Percentiles rank a stretch among this genome's conserved stretches.
These are phyloP conservation scores for Besnoitia besnoiti DNA, from an alignment of 169 alveolate species.

Conservation along the genomic window DNA sequence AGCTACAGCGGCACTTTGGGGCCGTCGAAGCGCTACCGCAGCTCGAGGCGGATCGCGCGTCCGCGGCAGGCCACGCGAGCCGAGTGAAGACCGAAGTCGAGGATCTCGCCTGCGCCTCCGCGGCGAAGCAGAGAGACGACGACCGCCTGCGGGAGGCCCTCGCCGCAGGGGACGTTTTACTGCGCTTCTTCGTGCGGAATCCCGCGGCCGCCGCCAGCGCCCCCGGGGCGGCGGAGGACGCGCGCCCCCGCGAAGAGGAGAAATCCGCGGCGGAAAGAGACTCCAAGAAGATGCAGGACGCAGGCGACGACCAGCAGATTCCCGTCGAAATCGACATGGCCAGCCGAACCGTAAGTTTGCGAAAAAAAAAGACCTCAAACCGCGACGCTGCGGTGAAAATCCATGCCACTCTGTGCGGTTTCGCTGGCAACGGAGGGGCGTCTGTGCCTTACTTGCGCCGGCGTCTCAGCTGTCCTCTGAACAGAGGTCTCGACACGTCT, in stretches of 20 bases:
- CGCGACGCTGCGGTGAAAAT: neutral
- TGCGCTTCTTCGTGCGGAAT: neutral
- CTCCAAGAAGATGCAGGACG: neutral
- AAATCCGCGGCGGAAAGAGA: neutral
- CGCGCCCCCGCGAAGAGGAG: neutral
- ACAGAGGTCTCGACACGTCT: no score
- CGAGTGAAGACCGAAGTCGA: neutral
- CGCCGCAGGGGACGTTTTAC: neutral
- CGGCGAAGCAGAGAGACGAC: neutral
- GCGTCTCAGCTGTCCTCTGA: no score
- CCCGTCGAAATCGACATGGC: conserved; percentile 22
- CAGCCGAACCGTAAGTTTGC: neutral
- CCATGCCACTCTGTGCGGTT: no score
- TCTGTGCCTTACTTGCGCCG: no score
- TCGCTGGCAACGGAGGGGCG: no score
- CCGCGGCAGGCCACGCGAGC: neutral
- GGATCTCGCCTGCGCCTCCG: neutral
- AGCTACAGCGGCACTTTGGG: neutral
- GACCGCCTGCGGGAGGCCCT: neutral
- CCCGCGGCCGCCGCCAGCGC: neutral
- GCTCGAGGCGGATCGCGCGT: neutral
- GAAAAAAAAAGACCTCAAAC: neutral
- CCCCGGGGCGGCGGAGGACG: neutral
- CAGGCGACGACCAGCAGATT: neutral
- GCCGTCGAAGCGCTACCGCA: neutral